These are phyloP conservation scores for Blastocystis sp. DNA, from an alignment of 352 stramenopile species.

Conservation along the genomic window DNA sequence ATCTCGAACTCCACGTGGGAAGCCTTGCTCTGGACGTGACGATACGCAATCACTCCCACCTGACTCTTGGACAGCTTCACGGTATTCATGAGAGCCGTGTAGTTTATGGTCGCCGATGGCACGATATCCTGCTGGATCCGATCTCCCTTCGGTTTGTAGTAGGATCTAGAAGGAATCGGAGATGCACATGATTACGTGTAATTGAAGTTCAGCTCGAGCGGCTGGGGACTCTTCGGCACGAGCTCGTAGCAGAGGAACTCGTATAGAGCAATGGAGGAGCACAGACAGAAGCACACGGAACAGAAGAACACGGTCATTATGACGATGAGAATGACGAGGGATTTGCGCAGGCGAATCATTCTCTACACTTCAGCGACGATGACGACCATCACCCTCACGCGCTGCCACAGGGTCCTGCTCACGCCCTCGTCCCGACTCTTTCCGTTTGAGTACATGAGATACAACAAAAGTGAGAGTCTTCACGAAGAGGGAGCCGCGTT, in stretches of 20 bases:
- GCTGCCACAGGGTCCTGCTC: neutral
- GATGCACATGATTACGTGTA: neutral
- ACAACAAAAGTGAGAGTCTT: too few species aligned
- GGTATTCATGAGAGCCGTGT: neutral
- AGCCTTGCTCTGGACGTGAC: neutral
- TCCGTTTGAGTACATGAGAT: too few species aligned
- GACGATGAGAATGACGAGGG: neutral
- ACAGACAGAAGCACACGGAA: neutral
- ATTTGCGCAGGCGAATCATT: neutral
- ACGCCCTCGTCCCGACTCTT: neutral
- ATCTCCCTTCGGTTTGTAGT: slow-evolving; percentile 43
- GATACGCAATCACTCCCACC: neutral
- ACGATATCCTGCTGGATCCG: slow-evolving; percentile 14
- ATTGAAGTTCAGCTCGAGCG: neutral
- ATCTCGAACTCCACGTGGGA: slow-evolving; percentile 34
- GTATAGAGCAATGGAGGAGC: neutral
- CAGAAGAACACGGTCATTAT: neutral
- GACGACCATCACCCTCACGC: neutral
- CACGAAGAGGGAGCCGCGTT: too few species aligned
- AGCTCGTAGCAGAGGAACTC: neutral
- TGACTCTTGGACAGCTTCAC: neutral
- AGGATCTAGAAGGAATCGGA: neutral
- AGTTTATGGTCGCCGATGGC: slow-evolving; percentile 1
- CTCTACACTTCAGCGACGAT: too few species aligned
- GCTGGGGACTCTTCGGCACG: neutral